Evolutionary conservation across 108 stramenopile genomes (phyloP).

Genomic region (Skeletonema tropicum): DNA sequence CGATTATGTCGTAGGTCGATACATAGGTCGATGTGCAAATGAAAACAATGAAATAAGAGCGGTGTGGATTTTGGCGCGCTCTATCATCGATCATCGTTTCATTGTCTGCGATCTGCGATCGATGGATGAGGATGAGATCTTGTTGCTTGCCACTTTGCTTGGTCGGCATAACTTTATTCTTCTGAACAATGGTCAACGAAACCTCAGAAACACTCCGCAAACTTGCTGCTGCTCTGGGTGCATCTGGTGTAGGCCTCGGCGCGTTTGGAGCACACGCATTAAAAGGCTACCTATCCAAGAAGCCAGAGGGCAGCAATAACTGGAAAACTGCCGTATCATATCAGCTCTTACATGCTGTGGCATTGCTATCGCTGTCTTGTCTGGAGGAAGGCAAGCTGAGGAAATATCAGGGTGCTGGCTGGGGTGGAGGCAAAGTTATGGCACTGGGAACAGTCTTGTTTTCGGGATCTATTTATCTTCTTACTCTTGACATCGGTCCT

Average conservation of each 20-base stretch:
- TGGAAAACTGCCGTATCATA: conserved; percentile 85
- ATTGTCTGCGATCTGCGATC: no score
- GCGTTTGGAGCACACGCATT: conserved; percentile 84
- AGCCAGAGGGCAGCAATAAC: conserved; percentile 53
- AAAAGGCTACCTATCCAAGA: conserved; percentile 59
- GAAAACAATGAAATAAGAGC: no score
- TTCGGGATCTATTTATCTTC: conserved; percentile 78
- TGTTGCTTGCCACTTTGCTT: no score
- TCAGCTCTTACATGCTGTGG: conserved; percentile 83
- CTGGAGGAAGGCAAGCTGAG: conserved; percentile 16
- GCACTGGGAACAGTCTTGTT: conserved; percentile 70
- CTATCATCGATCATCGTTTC: no score
- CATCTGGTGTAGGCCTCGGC: conserved; percentile 68
- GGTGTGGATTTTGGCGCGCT: no score
- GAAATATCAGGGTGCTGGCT: conserved; percentile 15
- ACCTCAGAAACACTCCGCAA: conserved; percentile 49
- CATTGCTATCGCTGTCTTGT: conserved; percentile 70
- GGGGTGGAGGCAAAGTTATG: conserved; percentile 71
- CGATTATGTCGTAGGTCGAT: no score
- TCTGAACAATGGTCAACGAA: conserved; percentile 25
- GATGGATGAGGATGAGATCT: no score
- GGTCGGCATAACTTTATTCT: no score
- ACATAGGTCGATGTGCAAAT: no score
- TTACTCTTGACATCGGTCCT: conserved; percentile 76
- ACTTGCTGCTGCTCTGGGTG: conserved; percentile 65